phyloP scores from a whole-genome alignment of 2,329 filamentous ascomycete species.

The Cladophialophora exuberans region DNA sequence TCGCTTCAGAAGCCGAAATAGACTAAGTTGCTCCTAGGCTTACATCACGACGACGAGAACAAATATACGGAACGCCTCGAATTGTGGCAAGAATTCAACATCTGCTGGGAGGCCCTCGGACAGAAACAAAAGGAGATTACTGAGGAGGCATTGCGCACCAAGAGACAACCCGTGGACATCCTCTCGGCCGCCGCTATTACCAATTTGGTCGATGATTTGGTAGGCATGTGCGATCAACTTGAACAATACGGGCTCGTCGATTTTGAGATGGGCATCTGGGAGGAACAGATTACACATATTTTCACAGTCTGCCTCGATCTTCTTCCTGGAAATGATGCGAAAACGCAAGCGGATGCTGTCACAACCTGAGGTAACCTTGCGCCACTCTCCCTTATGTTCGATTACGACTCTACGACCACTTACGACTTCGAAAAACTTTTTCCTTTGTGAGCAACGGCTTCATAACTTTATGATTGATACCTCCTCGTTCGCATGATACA shows the following conservation, averaged over 20 bases:
- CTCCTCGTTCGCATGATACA: constrained; percentile 25
- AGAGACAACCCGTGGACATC: constrained; percentile 61
- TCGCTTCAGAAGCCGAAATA: not conserved
- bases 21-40: constrained; percentile 36
- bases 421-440: constrained; percentile 15
- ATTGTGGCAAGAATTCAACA: constrained; percentile 93
- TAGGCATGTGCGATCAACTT: constrained; percentile 80
- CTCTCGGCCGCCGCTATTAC: constrained; percentile 71
- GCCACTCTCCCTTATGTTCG: not conserved
- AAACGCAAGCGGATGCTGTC: constrained; percentile 1
- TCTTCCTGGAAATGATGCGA: constrained; percentile 13
- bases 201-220: constrained; percentile 79
- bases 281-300: constrained; percentile 79
- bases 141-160: constrained; percentile 61
- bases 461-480: constrained; percentile 22
- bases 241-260: constrained; percentile 94
- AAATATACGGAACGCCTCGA: constrained; percentile 76
- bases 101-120: constrained; percentile 82
- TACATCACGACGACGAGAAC: constrained; percentile 79
- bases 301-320: constrained; percentile 27
- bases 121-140: constrained; percentile 81
- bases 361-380: constrained; percentile 6
- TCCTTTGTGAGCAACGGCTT: constrained; percentile 22
- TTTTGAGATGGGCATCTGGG: constrained; percentile 96
- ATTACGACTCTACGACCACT: constrained; percentile 18